Percentiles rank a stretch among this genome's conserved stretches.
Evolutionary conservation across 139 green algal species (phyloP).

Genomic region (Pycnococcus provasolii): DNA sequence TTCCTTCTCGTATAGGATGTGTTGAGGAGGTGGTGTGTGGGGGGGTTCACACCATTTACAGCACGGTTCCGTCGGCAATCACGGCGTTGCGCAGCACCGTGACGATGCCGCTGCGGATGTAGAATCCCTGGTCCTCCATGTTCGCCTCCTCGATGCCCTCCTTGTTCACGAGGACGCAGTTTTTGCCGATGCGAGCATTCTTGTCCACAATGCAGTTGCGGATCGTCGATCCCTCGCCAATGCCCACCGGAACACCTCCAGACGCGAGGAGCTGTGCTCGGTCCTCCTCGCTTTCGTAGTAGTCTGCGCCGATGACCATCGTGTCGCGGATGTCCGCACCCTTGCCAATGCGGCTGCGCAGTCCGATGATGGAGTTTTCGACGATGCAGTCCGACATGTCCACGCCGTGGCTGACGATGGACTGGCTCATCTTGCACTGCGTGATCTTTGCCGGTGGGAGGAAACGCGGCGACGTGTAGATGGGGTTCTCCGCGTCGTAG

Average conservation of each 20-base stretch:
- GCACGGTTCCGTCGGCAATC: conserved; percentile 34
- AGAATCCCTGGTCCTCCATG: conserved; percentile 70
- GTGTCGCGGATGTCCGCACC: conserved; percentile 53
- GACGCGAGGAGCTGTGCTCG: conserved; percentile 39
- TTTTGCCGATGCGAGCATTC: conserved; percentile 90
- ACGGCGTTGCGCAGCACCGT: conserved; percentile 74
- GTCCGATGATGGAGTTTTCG: conserved; percentile 80
- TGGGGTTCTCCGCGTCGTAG: conserved; percentile 88
- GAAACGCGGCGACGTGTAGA: conserved; percentile 97
- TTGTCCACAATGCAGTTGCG: conserved; percentile 97
- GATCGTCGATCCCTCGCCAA: conserved; percentile 65
- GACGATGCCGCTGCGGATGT: conserved; percentile 91
- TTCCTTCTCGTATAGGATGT: too few species aligned
- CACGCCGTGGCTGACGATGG: conserved; percentile 48
- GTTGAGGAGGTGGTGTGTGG: too few species aligned
- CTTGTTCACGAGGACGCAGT: conserved; percentile 84
- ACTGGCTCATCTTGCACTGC: conserved; percentile 44
- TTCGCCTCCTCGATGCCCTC: conserved; percentile 25
- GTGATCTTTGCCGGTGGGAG: conserved; percentile 88
- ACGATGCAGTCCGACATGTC: conserved; percentile 68
- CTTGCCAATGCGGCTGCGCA: conserved; percentile 69
- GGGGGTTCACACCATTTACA: conserved; percentile 21
- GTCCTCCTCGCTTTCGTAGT: conserved; percentile 88
- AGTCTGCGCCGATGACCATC: conserved; percentile 94
- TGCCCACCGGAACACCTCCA: conserved; percentile 79